Conservation (phyloP, 805 yeast species). For the Alloascoidea hylecoeti region DNA sequence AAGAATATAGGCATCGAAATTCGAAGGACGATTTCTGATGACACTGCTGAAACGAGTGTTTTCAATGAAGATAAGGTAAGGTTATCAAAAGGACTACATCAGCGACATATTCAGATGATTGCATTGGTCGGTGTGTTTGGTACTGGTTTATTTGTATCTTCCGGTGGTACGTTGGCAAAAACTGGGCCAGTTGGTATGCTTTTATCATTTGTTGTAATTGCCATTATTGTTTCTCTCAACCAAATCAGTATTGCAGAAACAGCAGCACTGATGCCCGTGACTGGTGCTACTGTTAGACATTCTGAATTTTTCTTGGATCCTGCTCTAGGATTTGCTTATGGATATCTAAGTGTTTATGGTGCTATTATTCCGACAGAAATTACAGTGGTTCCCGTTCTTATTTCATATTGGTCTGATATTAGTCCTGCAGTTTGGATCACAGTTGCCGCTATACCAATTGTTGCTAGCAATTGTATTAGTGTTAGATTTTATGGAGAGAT, state of each 20-base stretch:
- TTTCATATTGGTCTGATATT: slow-evolving; percentile 47
- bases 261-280: slow-evolving; percentile 65
- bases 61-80: too few relatives aligned
- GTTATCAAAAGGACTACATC: slow-evolving; percentile 44
- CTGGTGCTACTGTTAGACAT: slow-evolving; percentile 55
- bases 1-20: too few relatives aligned
- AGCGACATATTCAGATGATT: slow-evolving; percentile 60
- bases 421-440: slow-evolving; percentile 70
- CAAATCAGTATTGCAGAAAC: slow-evolving; percentile 67
- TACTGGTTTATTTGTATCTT: slow-evolving; percentile 61
- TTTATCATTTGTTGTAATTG: slow-evolving; percentile 53
- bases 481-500: slow-evolving; percentile 62
- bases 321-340: slow-evolving; percentile 60
- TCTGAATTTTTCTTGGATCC: slow-evolving; percentile 52
- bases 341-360: slow-evolving; percentile 58
- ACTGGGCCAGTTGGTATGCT: slow-evolving; percentile 63
- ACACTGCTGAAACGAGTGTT: too few relatives aligned
- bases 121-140: slow-evolving; percentile 75
- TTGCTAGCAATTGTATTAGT: slow-evolving; percentile 44
- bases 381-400: slow-evolving; percentile 53
- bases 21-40: too few relatives aligned
- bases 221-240: slow-evolving; percentile 46
- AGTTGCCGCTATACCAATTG: slow-evolving; percentile 44
- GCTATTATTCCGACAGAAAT: slow-evolving; percentile 67
- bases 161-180: slow-evolving; percentile 33